These are phyloP conservation scores for Termitomyces sp. DNA, from an alignment of 768 basidiomycete genomes.

Conservation along the genomic window DNA sequence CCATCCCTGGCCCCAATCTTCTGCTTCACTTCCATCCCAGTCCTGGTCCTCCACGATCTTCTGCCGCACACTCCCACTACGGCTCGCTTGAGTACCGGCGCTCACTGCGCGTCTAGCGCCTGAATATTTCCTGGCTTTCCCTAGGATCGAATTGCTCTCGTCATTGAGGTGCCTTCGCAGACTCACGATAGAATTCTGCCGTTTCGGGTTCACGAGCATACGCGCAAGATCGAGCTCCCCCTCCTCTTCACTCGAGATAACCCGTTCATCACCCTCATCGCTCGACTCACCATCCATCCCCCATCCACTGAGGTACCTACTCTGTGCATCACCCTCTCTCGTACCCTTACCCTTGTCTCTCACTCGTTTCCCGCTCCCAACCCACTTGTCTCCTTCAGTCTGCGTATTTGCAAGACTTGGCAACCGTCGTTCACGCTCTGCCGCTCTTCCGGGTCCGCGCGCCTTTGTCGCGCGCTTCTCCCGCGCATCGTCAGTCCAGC, in stretches of 20 bases:
- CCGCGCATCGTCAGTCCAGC: conserved; percentile 15
- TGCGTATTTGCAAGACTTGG: conserved; percentile 59
- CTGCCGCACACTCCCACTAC: conserved; percentile 9
- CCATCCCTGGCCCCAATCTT: conserved; percentile 23
- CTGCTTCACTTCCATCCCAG: conserved; percentile 19
- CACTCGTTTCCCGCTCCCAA: conserved; percentile 14
- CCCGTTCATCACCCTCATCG: conserved; percentile 35
- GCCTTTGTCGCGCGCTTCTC: conserved; percentile 15
- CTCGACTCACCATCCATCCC: conserved; percentile 18
- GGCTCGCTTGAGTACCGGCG: conserved; percentile 3
- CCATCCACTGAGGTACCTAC: conserved; percentile 27
- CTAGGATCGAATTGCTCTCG: conserved; percentile 7
- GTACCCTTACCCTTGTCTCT: conserved; percentile 8
- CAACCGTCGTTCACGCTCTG: conserved; percentile 28
- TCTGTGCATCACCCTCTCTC: conserved; percentile 1
- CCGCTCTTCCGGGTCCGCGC: conserved; percentile 20
- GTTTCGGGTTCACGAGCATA: conserved; percentile 63
- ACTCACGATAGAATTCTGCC: conserved; percentile 71
- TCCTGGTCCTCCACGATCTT: conserved; percentile 14
- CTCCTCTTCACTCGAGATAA: conserved; percentile 27
- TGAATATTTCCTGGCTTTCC: conserved; percentile 12
- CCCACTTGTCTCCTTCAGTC: conserved; percentile 55
- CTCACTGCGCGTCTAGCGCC: conserved; percentile 11
- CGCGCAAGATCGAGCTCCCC: conserved; percentile 60
- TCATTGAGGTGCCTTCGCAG: conserved; percentile 52